Base-by-base conservation (phyloP, 495 filamentous ascomycete species). In the Xylaria longipes region DNA sequence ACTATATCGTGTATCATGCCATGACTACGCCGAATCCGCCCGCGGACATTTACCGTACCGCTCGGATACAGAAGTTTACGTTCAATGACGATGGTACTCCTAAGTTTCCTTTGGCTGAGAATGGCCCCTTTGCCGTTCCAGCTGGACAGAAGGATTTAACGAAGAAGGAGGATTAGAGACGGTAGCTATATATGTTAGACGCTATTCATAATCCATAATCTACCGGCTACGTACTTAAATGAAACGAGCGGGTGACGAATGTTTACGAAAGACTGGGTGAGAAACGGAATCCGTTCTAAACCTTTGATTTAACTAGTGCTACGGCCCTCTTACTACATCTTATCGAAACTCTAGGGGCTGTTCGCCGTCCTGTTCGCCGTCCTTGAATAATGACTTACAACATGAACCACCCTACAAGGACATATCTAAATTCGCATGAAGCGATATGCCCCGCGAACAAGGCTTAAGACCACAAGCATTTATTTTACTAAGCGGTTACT, bases 1-100 rank as follows among this genome's bases (percentile, higher is more conserved):
- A 82, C 61, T 87, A 82, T 71, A 82, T 86, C 39, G 83, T 87
- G 2, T 87, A 87, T 70, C 85, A 86, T 72, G 85, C 82, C 15
- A 64, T 73, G 43, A 79, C 76, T 6, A 79, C 76, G 25, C n/a
- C 78, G 20, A 75, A 75, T 4, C 78, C 78, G 0, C 65, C 69
- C 1, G 52, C 76, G 5, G 72, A 79, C 25, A 31, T 79, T 9
- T 78, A 69, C 29, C 74, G 78, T 1, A 79, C 76, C 0, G 76
- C 71, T 15, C 65, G 78, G 25, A 71, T 78, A 65, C 78, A 79
- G 72, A 74, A 72, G 22, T 75, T 79, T 25, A 70, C 68, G 6
- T 79, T 75, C 75, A 77, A 79, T 17, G 73, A 76, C 9, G 73
- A 77, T 62, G 77, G 77, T 43, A 77, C 75, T 27, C 77, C 77